Percentiles rank a stretch among this genome's conserved stretches.
Conservation (phyloP, 176 grass and related monocot genomes). For the Pontederia crassipes region DNA sequence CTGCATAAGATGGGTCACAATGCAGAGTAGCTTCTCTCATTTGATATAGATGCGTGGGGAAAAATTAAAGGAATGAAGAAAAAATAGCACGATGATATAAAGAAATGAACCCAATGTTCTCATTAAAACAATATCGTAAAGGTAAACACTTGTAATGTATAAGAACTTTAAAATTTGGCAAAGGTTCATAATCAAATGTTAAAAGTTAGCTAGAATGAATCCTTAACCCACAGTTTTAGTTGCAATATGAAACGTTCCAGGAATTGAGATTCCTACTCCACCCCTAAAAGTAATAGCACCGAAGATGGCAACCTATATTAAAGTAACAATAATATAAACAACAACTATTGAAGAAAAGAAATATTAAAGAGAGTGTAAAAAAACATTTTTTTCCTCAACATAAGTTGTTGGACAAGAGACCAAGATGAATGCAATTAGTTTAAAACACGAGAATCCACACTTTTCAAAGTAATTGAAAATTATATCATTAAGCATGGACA, state of each 20-base stretch:
- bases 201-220: no score
- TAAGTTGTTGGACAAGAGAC: not conserved
- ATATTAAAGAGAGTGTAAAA: no score
- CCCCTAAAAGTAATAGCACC: conserved; percentile 93
- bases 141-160: no score
- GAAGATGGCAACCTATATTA: conserved; percentile 64
- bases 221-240: conserved; percentile 55
- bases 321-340: conserved; percentile 9
- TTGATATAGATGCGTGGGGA: no score
- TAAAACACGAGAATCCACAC: not conserved
- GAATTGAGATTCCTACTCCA: conserved; percentile 87
- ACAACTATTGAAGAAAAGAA: not conserved
- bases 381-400: no score
- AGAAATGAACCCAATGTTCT: no score
- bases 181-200: no score
- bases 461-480: not conserved
- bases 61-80: no score
- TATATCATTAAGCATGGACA: conserved; percentile 75
- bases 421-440: not conserved
- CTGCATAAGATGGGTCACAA: no score
- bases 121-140: not conserved
- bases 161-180: no score
- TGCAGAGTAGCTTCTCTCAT: no score
- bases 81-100: no score
- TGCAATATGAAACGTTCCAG: conserved; percentile 88